phyloP scores from a whole-genome alignment of 129 eudicot genomes.

The Centrapalus pauciflorus region DNA sequence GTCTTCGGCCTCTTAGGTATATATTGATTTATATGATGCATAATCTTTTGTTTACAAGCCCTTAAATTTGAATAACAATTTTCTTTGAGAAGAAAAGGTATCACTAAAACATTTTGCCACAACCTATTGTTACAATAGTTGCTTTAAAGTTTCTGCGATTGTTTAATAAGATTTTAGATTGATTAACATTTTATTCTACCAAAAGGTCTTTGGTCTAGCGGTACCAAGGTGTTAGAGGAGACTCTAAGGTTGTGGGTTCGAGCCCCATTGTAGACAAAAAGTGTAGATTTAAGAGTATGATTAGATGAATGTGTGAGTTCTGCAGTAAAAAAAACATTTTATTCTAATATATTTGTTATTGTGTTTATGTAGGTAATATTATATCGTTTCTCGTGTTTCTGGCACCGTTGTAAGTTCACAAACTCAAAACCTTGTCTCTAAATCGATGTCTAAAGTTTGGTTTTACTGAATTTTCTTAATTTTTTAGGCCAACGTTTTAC shows the following conservation, averaged over 20 bases:
- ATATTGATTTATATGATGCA: background rate
- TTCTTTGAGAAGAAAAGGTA: background rate
- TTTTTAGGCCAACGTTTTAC: constrained; percentile 47
- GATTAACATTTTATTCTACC: no score
- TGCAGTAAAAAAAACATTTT: background rate
- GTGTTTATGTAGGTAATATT: constrained; percentile 36
- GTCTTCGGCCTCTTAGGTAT: constrained; percentile 60
- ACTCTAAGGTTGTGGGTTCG: no score
- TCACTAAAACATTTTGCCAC: background rate
- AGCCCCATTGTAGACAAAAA: no score
- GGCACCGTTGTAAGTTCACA: constrained; percentile 46
- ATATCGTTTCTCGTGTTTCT: constrained; percentile 49
- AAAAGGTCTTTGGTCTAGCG: no score
- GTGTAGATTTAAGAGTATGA: no score
- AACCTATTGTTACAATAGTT: background rate
- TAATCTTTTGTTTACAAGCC: background rate
- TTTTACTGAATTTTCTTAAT: background rate
- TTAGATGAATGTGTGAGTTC: no score
- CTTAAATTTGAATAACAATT: background rate
- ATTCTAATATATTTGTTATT: background rate
- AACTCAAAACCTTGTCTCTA: background rate
- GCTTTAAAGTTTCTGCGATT: no score
- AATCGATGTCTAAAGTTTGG: background rate
- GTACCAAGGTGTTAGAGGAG: no score
- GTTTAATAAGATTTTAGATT: no score